Evolutionary conservation across 225 moss, liverwort and hornwort genomes (phyloP), one percentile per base, ranked within the genome.

Genomic region (Physcomitrium patens): DNA sequence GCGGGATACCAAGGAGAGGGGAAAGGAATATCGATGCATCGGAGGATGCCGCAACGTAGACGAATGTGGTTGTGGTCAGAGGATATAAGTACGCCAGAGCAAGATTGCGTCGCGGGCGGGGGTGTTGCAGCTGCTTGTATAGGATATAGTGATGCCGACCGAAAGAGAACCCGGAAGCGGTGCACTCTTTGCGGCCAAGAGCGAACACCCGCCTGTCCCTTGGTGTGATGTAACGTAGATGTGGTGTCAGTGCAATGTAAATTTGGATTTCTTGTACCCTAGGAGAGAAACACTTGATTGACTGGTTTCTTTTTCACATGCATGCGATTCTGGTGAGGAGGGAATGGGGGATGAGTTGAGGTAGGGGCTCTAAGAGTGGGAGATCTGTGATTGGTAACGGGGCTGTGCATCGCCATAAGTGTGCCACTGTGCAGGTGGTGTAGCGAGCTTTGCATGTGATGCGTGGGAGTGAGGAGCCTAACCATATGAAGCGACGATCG

Each of bases 231-330:
- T 75, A 81, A 75, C 22, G 43, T 71, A 70, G 77, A 43, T 77
- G 57, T 72, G 57, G 76, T 69, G 17, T 80, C 74, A 66, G 74
- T 65, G 80, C 70, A 47, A 74, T 85, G 81, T 85, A 76, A 75
- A 78, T 78, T 78, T 68, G 78, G 72, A 72, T 78, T 81, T 37
- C 15, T 64, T 85, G 85, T 85, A 85, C 85, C 60, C 81, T 81
- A 81, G 69, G 68, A 67, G 45, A 74, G 61, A 59, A 66, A 67
- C 11, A 73, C 52, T 65, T 54, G 4, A 37, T 37, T 1, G 31
- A 37, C 31, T 37, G 31, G 7, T 24, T 24, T 24, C 31, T 31
- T 37, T 37, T 37, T 37, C 31, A 37, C 31, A 37, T 37, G 31
- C 31, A 37, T 37, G 2, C 31, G 4, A 37, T 7, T 37, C 31